Evolutionary conservation across 2,329 filamentous ascomycete species (phyloP).

Genomic region (Fusarium floridanum): DNA sequence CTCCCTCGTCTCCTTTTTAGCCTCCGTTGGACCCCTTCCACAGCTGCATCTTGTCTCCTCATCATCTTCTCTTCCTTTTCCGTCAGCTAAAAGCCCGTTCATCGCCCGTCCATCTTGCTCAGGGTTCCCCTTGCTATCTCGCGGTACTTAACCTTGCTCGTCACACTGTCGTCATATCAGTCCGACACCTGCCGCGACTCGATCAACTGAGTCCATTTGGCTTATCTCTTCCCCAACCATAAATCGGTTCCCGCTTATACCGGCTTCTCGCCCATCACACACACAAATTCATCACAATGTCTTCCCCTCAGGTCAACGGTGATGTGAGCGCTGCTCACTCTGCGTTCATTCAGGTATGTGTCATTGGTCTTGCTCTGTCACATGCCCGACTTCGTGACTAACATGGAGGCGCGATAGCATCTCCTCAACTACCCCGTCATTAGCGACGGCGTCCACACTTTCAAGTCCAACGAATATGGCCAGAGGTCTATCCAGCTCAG

Average conservation of each 20-base stretch:
- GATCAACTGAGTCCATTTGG: constrained; percentile 21
- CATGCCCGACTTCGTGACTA: neutral
- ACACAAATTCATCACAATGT: constrained; percentile 51
- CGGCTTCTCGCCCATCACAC: constrained; percentile 21
- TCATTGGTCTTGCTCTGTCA: neutral
- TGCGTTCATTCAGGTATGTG: constrained; percentile 63
- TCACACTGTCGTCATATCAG: constrained; percentile 26
- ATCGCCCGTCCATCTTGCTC: constrained; percentile 12
- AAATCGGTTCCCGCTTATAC: constrained; percentile 4
- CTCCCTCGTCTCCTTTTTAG: constrained; percentile 38
- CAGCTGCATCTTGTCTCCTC: constrained; percentile 36
- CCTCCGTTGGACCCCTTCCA: constrained; percentile 40
- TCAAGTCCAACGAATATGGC: constrained; percentile 86
- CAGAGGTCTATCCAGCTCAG: constrained; percentile 84
- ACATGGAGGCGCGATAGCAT: constrained; percentile 68
- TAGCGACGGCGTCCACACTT: constrained; percentile 79
- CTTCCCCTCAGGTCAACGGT: constrained; percentile 63
- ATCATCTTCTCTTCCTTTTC: constrained; percentile 14
- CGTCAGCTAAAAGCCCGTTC: constrained; percentile 10
- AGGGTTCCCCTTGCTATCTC: constrained; percentile 7
- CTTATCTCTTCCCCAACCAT: constrained; percentile 16
- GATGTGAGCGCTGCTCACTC: constrained; percentile 61
- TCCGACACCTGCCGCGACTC: constrained; percentile 4
- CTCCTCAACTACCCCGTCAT: constrained; percentile 87
- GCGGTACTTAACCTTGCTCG: constrained; percentile 17